phyloP scores from a whole-genome alignment of 257 asterid genomes.

The Gardenia jasminoides region DNA sequence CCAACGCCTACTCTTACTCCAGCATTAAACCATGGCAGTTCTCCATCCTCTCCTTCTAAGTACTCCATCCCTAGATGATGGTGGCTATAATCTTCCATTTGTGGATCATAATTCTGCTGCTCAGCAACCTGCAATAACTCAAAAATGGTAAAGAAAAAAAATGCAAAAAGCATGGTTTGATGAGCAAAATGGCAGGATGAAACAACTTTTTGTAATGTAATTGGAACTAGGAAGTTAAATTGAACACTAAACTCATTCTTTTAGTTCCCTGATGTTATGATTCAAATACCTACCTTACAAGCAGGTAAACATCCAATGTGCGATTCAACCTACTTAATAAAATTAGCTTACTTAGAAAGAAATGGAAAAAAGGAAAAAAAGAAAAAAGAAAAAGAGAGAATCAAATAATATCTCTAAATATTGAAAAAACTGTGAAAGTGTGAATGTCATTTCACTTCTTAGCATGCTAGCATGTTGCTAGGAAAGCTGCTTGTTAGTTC shows the following conservation, averaged over 20 bases:
- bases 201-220: background rate
- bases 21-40: constrained; percentile 70
- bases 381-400: no score
- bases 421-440: background rate
- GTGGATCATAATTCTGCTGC: constrained; percentile 24
- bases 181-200: background rate
- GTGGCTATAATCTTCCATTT: constrained; percentile 34
- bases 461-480: background rate
- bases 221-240: background rate
- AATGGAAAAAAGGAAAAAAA: no score
- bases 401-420: background rate
- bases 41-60: constrained; percentile 57
- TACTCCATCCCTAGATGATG: constrained; percentile 38
- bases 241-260: background rate
- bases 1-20: constrained; percentile 80
- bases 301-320: background rate
- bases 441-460: background rate
- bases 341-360: background rate
- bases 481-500: background rate
- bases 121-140: constrained; percentile 35
- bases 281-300: background rate
- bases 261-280: background rate
- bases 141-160: background rate
- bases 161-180: background rate
- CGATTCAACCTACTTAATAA: background rate